Base-by-base conservation (phyloP, 108 stramenopile species). In the Nitzschia sp. region DNA sequence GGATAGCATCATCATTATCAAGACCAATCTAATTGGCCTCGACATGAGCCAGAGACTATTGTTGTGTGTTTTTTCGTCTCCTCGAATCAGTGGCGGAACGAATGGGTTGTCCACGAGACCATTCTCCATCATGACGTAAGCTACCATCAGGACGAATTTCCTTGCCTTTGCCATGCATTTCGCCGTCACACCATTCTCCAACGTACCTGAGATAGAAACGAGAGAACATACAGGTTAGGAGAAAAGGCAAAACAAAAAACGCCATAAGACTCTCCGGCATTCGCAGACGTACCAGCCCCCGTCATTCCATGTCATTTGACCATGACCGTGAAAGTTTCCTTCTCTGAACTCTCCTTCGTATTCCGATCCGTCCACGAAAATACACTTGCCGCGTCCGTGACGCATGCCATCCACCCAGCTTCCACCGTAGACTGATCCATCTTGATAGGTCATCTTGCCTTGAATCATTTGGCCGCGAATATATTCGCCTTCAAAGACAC, bases 301-400 rank as follows among this genome's bases (percentile, higher is more conserved):
- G 54, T 85, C 83, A 61, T 74, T 77, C 80, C 80, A 81, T 26
- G 74, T 71, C 77, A 82, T 79, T 71, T 74, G 75, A 35, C 81
- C 81, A 29, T 71, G 62, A 23, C 81, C 80, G 64, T 77, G 78
- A 47, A 85, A 85, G 35, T 77, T 76, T 34, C 78, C 78, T 66
- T 85, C 81, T 34, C 74, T 59, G 48, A 85, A 82, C 54, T 85
- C 84, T 3, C 81, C 81, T 57, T 79, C 73, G 36, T 85, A 82
- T 47, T 74, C 64, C 42, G 76, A 77, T 23, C 73, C 69, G 48
- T 82, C 84, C 2, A 76, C 69, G 61, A 79, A 85, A 25, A 82
- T 71, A 54, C 81, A 81, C 48, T 69, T 70, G 17, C 84, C 80
- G 34, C 54, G 51, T 23, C 81, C 84, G 48, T 82, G 78, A 23